Percentiles rank a stretch among this genome's conserved stretches.
Evolutionary conservation across 306 rosid species (phyloP).

Genomic region (Corylus avellana): DNA sequence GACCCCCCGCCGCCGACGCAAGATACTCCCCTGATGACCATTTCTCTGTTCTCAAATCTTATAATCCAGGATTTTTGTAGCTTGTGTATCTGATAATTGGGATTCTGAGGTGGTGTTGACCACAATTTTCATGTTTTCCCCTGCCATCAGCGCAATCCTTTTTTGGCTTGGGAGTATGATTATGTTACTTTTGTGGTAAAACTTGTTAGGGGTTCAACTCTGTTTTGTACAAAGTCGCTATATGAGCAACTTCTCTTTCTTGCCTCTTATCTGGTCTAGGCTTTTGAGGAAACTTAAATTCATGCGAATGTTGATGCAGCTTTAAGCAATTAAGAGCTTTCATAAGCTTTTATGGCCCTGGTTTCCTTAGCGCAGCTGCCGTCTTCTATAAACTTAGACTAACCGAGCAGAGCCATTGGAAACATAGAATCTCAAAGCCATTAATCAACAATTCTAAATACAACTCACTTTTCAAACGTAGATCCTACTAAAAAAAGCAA

Average conservation of each 20-base stretch:
- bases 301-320: not conserved
- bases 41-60: not conserved
- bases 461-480: too few relatives aligned
- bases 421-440: not conserved
- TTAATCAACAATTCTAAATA: too few relatives aligned
- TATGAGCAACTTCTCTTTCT: not conserved
- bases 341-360: not conserved
- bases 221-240: not conserved
- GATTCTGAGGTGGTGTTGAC: not conserved
- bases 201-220: not conserved
- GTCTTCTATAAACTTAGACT: not conserved
- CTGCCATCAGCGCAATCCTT: not conserved
- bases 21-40: constrained; percentile 69
- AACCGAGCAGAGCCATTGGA: not conserved
- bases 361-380: not conserved
- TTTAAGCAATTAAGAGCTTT: not conserved
- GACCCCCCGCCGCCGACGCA: constrained; percentile 75
- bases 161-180: not conserved
- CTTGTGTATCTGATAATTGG: not conserved
- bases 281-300: not conserved
- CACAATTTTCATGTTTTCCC: not conserved
- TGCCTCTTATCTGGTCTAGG: not conserved
- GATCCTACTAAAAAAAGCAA: too few relatives aligned
- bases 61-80: not conserved
- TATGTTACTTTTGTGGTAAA: not conserved